Evolutionary conservation across 331 rosid genomes (phyloP), one percentile per base, ranked within the genome.

Genomic region (Stylosanthes scabra): DNA sequence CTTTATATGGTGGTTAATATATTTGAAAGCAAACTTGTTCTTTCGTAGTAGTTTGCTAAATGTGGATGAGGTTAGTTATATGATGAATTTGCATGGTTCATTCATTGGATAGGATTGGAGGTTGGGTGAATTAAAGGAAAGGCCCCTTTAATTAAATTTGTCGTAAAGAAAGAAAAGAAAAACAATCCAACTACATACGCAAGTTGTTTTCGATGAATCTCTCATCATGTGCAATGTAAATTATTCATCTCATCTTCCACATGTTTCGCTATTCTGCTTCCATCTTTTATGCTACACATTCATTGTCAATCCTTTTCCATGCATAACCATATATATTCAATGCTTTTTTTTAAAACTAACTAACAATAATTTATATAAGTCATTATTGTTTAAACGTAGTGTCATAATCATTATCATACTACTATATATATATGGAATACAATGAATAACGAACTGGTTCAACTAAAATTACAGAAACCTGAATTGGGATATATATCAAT

Each of bases 1-100:
- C 1, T 6, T 39, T 31, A 31, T 40, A 42, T 49, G 50, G 70
- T 46, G 13, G 47, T 46, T 51, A 14, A 51, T 51, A 68, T 46
- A 72, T 54, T 25, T 37, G 63, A 45, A 31, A 75, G 57, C 9
- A 58, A 50, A 46, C 6, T 60, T 27, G 27, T 51, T 44, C 67
- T 42, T 56, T 60, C 34, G 8, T 44, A 70, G 79, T 71, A 25
- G 83, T 56, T 72, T 63, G 39, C 47, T 81, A 79, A 79, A 65
- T 60, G 45, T 39, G 46, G 66, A 20, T 20, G 25, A 76, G 75
- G 86, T 74, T 71, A 51, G 70, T 76, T 16, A 74, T 66, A 74
- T 45, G 74, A 67, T 54, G 41, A 31, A 41, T 49, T 31, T 31
- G 37, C 37, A 31, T 31, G 37, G 37, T 31, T 31, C 37, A 28